Base-by-base conservation (phyloP, 192 early-diverging fungal species). In the Rhizoclosmatium globosum region DNA sequence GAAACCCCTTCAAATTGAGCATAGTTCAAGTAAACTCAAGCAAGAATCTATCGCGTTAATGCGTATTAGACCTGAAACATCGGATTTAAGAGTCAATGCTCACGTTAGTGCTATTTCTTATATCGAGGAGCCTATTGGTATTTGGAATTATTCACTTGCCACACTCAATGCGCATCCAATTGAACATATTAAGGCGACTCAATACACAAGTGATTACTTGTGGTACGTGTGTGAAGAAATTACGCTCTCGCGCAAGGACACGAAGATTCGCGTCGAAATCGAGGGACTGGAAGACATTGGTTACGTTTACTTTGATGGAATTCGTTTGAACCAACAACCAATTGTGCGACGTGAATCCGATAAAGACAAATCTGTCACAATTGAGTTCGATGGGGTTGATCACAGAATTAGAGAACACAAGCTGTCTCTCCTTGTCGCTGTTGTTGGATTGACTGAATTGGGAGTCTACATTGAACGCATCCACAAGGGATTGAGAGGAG, bases 171-270 rank as follows among this genome's bases (percentile, higher is more conserved):
- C 58, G 19, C 48, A 62, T 9, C 84, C 84, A 31, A 23, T 71
- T 1, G 80, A 83, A 58, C 85, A 86, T 48, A 44, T 86, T 21
- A 74, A 75, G 3, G 50, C 50, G 3, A 84, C 80, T 1, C 43
- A 57, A 6, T 82, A 86, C 60, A 47, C 47, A 50, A 82, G 80
- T 4, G 85, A 86, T 66, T 85, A 86, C 79, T 17, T 85, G 42
- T 85, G 84, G 84, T 85, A 85, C 57, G 46, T 79, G 3, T 3
- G 64, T 4, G 11, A 53, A 3, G 56, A 43, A 6, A 59, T 77
- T 23, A 45, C 19, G 15, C 50, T 17, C 17, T 11, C 68, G 45
- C 11, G 47, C 15, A 11, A 68, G 38, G 50, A 7, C 50, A 58
- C 23, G 31, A 38, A 31, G 45, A 76, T n/a, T 4, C 21, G 7